Conservation (phyloP, 1,284 basidiomycete genomes). For the Jaminaea rosea region DNA sequence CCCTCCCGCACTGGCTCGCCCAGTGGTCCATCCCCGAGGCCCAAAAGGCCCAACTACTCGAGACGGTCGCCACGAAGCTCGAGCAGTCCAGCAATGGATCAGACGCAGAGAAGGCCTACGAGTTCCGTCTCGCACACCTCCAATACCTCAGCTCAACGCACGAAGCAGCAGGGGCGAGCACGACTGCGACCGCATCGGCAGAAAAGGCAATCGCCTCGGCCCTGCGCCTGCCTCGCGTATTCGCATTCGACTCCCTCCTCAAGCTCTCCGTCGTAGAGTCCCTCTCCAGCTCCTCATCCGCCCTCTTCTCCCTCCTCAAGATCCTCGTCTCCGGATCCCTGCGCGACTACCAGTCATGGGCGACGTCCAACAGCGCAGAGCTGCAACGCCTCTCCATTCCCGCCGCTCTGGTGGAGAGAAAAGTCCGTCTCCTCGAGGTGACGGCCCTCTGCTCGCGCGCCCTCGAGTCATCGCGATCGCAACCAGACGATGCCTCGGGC, state of each 20-base stretch:
- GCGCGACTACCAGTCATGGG: constrained; percentile 24
- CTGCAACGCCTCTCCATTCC: constrained; percentile 19
- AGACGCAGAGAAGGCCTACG: constrained; percentile 32
- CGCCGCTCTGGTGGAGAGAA: constrained; percentile 22
- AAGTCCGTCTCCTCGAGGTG: constrained; percentile 42
- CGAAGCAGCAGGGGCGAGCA: not conserved
- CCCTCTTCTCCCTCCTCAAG: constrained; percentile 27
- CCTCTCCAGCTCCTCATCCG: constrained; percentile 5
- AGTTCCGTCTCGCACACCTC: constrained; percentile 36
- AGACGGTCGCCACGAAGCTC: constrained; percentile 27
- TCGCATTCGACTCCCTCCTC: constrained; percentile 39
- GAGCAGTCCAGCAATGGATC: constrained; percentile 24
- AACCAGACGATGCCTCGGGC: no score
- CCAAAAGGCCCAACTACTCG: constrained; percentile 28
- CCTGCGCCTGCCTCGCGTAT: constrained; percentile 35
- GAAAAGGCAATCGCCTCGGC: constrained; percentile 36
- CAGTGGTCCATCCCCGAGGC: constrained; percentile 30
- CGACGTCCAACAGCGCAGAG: constrained; percentile 1
- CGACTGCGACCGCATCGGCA: constrained; percentile 16
- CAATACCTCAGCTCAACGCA: constrained; percentile 27
- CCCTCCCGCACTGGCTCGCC: constrained; percentile 38
- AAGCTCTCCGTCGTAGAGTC: constrained; percentile 25
- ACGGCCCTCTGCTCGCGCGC: constrained; percentile 35
- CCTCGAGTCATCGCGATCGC: constrained; percentile 13
- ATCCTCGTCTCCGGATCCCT: constrained; percentile 34